Conservation (phyloP, 257 asterid genomes). For the Solanum okadae region DNA sequence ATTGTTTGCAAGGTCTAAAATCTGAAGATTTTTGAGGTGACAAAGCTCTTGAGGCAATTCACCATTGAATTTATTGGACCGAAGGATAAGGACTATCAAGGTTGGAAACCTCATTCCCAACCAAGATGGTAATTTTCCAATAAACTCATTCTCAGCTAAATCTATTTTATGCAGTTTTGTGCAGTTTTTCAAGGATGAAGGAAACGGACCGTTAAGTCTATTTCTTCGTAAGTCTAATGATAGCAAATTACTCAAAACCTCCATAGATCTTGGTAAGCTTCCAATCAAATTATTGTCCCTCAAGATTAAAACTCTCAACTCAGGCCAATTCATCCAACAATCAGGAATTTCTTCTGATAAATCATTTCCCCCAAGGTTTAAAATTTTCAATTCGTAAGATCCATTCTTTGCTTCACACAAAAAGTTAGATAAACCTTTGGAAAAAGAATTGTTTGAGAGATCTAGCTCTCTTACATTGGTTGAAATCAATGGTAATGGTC, state of each 20-base stretch:
- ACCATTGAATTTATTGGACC: constrained; percentile 16
- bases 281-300: constrained; percentile 16
- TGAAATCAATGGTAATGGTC: constrained; percentile 8
- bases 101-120: constrained; percentile 1
- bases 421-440: constrained; percentile 4
- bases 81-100: constrained; percentile 6
- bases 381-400: neutral
- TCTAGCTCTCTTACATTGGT: neutral
- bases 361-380: constrained; percentile 12
- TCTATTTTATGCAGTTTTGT: neutral
- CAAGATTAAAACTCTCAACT: neutral
- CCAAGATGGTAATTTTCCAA: constrained; percentile 17
- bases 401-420: neutral
- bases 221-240: constrained; percentile 12
- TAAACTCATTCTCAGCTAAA: neutral
- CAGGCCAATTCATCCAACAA: constrained; percentile 10
- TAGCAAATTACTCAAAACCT: neutral
- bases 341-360: constrained; percentile 14
- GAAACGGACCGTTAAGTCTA: neutral
- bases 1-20: constrained; percentile 20
- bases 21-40: constrained; percentile 1
- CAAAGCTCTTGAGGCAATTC: constrained; percentile 10
- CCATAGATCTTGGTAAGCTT: constrained; percentile 14
- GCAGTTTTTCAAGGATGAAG: constrained; percentile 5
- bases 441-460: constrained; percentile 16